These are phyloP conservation scores for Xylaria sp. DNA, from an alignment of 2,329 filamentous ascomycete species.

Conservation along the genomic window DNA sequence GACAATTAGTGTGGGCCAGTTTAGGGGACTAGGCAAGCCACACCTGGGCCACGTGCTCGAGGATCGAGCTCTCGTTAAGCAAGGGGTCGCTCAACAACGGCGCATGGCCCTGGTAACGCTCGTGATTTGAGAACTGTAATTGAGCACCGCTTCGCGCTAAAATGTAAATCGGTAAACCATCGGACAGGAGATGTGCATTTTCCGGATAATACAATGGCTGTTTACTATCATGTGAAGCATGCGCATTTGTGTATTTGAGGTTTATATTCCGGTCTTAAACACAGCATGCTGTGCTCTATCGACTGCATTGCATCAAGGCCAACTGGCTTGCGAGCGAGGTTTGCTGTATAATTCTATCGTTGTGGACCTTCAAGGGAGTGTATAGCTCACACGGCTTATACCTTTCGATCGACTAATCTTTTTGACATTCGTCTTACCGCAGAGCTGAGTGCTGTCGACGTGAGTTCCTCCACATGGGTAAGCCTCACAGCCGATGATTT, in stretches of 20 bases:
- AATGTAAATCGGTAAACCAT: background rate
- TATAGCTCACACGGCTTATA: slow-evolving; percentile 67
- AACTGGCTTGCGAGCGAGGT: background rate
- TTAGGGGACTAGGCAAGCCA: slow-evolving; percentile 20
- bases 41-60: slow-evolving; percentile 40
- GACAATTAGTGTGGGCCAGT: slow-evolving; percentile 28
- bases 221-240: slow-evolving; percentile 1
- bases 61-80: slow-evolving; percentile 27
- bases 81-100: slow-evolving; percentile 16
- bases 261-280: slow-evolving; percentile 15
- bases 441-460: slow-evolving; percentile 68
- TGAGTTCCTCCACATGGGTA: slow-evolving; percentile 84
- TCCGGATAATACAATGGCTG: slow-evolving; percentile 7
- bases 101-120: slow-evolving; percentile 19
- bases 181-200: background rate
- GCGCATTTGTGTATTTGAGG: slow-evolving; percentile 15
- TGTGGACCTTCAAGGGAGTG: slow-evolving; percentile 40
- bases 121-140: slow-evolving; percentile 18
- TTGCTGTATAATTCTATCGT: background rate
- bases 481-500: slow-evolving; percentile 73
- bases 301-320: slow-evolving; percentile 6
- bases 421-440: slow-evolving; percentile 71
- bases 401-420: slow-evolving; percentile 75
- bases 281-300: slow-evolving; percentile 14
- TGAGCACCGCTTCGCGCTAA: slow-evolving; percentile 9